Base-by-base conservation (phyloP, 1,284 basidiomycete species). In the Laetiporus sulphureus region DNA sequence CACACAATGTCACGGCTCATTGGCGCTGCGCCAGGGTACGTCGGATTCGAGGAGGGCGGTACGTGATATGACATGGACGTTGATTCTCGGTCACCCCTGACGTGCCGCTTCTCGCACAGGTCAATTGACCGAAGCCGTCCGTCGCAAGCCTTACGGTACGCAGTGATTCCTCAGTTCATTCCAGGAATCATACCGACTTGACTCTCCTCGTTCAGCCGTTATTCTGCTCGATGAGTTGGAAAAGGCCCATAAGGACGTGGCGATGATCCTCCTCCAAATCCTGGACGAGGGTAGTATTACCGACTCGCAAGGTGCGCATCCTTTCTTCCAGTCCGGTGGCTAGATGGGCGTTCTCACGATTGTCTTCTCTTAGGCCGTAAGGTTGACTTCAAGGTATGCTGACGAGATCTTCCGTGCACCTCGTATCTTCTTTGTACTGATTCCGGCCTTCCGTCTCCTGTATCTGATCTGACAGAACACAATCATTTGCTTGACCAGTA, bases 41-140 rank as follows among this genome's bases (percentile, higher is more conserved):
- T 98, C 15, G 95, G 94, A 2, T 91, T 91, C 55, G 91, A 97
- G 55, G 90, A 95, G 63, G 91, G 88, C 7, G 91, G 85, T 62
- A 50, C 55, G 48, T 36, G 30, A 15, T 36, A 7, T 25, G 7
- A 19, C 36, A 4, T 31, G n/a, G n/a, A n/a, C 8, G n/a, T 30
- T 29, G 3, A 19, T 21, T 30, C 12, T 16, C 18, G 21, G 27
- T n/a, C 32, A 30, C 23, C 4, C 10, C 21, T 15, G 15, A 18
- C 30, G 48, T 47, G 42, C 18, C 19, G 8, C 38, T n/a, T 12
- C 10, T 18, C 16, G 6, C 16, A 15, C 32, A 75, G 78, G 87
- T 18, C 88, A 93, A 56, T 63, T 95, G 35, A 93, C 90, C 0
- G 92, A 94, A 60, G 88, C 87, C 15, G 89, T 94, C 19, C 71